These are phyloP conservation scores for Epichloe aotearoae DNA, from an alignment of 2,329 filamentous ascomycete species.

Conservation along the genomic window DNA sequence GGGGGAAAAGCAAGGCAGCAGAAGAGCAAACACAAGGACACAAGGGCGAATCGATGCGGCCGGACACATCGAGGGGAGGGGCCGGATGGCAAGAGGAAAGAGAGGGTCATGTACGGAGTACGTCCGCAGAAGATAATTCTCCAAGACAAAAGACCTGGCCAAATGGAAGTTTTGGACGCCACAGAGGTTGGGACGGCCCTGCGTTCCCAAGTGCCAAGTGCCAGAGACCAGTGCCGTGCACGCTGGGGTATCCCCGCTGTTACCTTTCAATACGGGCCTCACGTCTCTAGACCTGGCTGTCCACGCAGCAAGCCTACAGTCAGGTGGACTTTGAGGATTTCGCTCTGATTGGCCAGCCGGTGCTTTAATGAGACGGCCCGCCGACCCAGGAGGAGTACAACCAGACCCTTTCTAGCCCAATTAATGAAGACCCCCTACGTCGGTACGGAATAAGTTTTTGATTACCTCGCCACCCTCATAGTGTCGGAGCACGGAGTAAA, in stretches of 20 bases:
- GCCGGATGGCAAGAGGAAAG: conserved; percentile 1
- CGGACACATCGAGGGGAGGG: conserved; percentile 17
- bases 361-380: conserved; percentile 6
- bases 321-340: neutral
- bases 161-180: neutral
- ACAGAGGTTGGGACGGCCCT: neutral
- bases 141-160: neutral
- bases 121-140: conserved; percentile 10
- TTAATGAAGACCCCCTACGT: neutral
- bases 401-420: neutral
- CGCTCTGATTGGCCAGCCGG: neutral
- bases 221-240: too few species aligned
- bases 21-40: conserved; percentile 10
- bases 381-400: neutral
- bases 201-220: neutral
- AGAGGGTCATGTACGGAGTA: neutral
- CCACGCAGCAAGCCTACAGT: neutral
- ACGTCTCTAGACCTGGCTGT: too few species aligned
- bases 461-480: neutral
- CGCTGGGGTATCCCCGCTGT: neutral
- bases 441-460: too few species aligned
- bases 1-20: conserved; percentile 14
- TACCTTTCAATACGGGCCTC: neutral
- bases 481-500: neutral
- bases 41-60: conserved; percentile 14